These are phyloP conservation scores for Xylaria sp. DNA, from an alignment of 2,329 filamentous ascomycete genomes.

Conservation along the genomic window DNA sequence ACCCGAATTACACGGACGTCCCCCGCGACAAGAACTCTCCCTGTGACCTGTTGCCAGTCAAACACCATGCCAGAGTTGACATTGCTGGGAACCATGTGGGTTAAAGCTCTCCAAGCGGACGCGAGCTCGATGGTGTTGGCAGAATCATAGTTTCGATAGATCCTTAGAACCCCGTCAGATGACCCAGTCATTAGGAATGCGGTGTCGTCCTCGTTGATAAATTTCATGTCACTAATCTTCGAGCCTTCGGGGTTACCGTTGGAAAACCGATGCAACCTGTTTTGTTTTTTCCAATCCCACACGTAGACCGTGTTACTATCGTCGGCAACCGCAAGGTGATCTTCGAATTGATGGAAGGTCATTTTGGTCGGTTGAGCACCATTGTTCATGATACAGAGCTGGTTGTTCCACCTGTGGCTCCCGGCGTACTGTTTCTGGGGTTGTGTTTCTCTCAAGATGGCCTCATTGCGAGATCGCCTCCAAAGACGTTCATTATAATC, in stretches of 20 bases:
- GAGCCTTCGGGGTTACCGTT: slow-evolving; percentile 94
- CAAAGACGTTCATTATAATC: slow-evolving; percentile 97
- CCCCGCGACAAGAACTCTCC: slow-evolving; percentile 92
- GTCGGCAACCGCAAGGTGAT: slow-evolving; percentile 92
- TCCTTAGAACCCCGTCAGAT: slow-evolving; percentile 91
- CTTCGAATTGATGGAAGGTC: slow-evolving; percentile 97
- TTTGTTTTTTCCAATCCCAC: slow-evolving; percentile 90
- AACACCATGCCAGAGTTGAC: slow-evolving; percentile 96
- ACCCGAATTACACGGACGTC: slow-evolving; percentile 95
- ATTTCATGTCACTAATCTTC: slow-evolving; percentile 92
- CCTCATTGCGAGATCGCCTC: slow-evolving; percentile 91
- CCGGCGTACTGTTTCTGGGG: slow-evolving; percentile 90
- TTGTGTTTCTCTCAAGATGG: slow-evolving; percentile 90
- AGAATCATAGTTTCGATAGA: slow-evolving; percentile 91
- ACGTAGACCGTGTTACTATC: slow-evolving; percentile 89
- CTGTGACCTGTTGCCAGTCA: slow-evolving; percentile 98
- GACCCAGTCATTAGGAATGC: slow-evolving; percentile 94
- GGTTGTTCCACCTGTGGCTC: slow-evolving; percentile 83
- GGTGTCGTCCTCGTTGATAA: slow-evolving; percentile 98
- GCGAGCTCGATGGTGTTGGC: slow-evolving; percentile 82
- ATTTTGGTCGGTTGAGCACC: slow-evolving; percentile 89
- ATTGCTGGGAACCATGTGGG: slow-evolving; percentile 92
- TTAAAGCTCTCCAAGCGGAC: slow-evolving; percentile 89
- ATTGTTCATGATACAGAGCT: slow-evolving; percentile 86
- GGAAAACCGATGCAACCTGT: slow-evolving; percentile 83